Percentiles rank a stretch among this genome's conserved stretches.
phyloP scores from a whole-genome alignment of 768 basidiomycete genomes.

The Exidia glandulosa region DNA sequence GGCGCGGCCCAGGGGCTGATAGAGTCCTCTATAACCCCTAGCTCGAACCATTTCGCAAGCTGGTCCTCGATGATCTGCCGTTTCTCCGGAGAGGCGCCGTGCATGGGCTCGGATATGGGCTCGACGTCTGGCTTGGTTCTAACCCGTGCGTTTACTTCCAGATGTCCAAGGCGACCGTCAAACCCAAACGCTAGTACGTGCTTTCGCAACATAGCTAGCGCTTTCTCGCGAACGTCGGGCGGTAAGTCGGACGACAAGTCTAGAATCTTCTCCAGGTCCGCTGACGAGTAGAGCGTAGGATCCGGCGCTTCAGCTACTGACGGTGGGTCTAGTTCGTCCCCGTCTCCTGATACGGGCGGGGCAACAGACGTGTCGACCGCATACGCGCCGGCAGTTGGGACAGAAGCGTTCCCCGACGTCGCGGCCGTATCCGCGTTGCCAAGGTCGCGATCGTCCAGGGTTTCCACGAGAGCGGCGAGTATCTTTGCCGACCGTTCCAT shows the following conservation, averaged over 20 bases:
- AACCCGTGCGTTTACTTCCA: slow-evolving; percentile 14
- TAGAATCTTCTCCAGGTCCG: slow-evolving; percentile 5
- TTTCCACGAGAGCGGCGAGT: too few relatives aligned
- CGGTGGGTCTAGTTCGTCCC: slow-evolving; percentile 10
- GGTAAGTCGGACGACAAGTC: slow-evolving; percentile 13
- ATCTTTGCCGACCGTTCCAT: too few relatives aligned
- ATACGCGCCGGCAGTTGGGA: neutral
- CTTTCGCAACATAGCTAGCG: slow-evolving; percentile 11
- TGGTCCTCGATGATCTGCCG: slow-evolving; percentile 20
- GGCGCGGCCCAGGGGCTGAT: slow-evolving; percentile 27
- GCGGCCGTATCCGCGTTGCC: too few relatives aligned
- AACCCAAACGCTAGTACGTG: slow-evolving; percentile 19
- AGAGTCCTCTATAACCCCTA: slow-evolving; percentile 30
- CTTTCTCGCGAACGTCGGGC: neutral
- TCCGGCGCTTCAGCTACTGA: slow-evolving; percentile 15
- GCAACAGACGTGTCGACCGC: too few relatives aligned
- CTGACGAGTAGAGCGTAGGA: slow-evolving; percentile 3
- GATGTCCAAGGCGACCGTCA: slow-evolving; percentile 20
- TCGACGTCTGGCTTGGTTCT: slow-evolving; percentile 12
- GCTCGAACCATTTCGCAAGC: slow-evolving; percentile 21
- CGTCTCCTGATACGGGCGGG: too few relatives aligned
- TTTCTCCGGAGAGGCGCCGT: slow-evolving; percentile 13
- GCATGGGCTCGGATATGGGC: slow-evolving; percentile 14
- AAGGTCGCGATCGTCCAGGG: too few relatives aligned
- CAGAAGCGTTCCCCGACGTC: too few relatives aligned